Conservation (phyloP, 2,329 filamentous ascomycete species). For the Aphanocladium album region DNA sequence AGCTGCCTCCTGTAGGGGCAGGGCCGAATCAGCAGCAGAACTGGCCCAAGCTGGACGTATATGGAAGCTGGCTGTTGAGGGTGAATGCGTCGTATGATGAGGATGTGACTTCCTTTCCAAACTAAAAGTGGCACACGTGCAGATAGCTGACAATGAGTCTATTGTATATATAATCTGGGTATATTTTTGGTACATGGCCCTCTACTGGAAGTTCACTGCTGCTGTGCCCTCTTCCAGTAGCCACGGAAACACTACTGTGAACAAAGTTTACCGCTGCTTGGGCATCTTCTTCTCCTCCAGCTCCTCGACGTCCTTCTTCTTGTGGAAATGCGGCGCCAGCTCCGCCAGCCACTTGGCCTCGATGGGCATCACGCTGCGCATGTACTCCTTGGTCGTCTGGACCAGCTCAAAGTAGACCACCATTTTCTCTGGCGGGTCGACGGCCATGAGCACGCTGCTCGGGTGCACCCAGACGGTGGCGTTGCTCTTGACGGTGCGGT, state of each 20-base stretch:
- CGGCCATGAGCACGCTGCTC: constrained; percentile 71
- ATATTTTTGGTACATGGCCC: background rate
- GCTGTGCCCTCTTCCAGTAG: no score
- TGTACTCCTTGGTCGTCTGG: constrained; percentile 84
- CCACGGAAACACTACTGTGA: no score
- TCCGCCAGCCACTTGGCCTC: constrained; percentile 81
- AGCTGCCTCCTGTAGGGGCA: background rate
- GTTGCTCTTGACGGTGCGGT: constrained; percentile 87
- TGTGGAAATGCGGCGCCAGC: constrained; percentile 91
- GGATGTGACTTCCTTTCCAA: background rate
- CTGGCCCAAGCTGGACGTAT: background rate
- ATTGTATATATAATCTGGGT: background rate
- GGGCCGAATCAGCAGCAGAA: background rate
- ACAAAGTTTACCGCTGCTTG: constrained; percentile 26
- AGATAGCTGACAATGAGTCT: background rate
- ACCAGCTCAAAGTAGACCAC: constrained; percentile 84
- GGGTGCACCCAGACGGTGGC: constrained; percentile 91
- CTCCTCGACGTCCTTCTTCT: constrained; percentile 80
- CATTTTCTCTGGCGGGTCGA: constrained; percentile 72
- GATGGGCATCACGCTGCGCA: constrained; percentile 81
- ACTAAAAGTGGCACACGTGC: background rate
- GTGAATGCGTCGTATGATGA: background rate
- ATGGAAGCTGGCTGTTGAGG: background rate
- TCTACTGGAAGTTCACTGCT: no score
- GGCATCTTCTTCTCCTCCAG: constrained; percentile 67